These are phyloP conservation scores for Euryodendron excelsum DNA, from an alignment of 148 eudicot genomes.

Conservation along the genomic window DNA sequence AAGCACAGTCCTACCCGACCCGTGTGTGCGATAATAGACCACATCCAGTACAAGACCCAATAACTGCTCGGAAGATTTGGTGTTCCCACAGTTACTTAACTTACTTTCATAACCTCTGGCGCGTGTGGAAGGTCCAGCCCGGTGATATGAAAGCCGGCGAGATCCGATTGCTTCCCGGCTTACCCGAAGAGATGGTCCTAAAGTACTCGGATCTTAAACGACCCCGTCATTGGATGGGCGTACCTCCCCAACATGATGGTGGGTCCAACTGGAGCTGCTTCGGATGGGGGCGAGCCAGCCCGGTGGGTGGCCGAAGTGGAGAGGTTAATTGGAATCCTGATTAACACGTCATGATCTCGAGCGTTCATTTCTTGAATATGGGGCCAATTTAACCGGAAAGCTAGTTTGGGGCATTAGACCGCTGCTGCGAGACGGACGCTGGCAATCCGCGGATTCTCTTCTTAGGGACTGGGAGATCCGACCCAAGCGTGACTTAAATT, in stretches of 20 bases:
- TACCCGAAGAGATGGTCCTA: constrained; percentile 48
- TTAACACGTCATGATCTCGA: constrained; percentile 60
- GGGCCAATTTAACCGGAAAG: constrained; percentile 25
- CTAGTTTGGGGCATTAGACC: constrained; percentile 65
- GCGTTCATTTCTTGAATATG: constrained; percentile 40
- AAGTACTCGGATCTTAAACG: constrained; percentile 34
- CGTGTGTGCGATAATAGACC: constrained; percentile 40
- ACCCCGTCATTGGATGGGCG: neutral
- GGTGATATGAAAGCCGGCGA: constrained; percentile 44
- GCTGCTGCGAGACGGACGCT: constrained; percentile 42
- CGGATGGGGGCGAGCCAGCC: neutral
- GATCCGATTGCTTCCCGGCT: constrained; percentile 38
- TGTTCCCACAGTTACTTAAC: constrained; percentile 34
- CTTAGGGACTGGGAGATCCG: constrained; percentile 47
- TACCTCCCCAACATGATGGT: neutral
- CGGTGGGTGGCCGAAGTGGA: constrained; percentile 49
- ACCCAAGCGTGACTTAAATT: constrained; percentile 39
- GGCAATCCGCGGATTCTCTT: constrained; percentile 41
- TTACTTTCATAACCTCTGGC: constrained; percentile 55
- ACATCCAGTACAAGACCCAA: too few relatives aligned
- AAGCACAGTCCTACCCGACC: constrained; percentile 21
- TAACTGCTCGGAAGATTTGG: constrained; percentile 32
- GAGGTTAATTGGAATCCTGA: constrained; percentile 38
- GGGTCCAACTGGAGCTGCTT: constrained; percentile 20
- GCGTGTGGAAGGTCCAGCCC: constrained; percentile 48